Conservation (phyloP, 371 early-diverging fungal species). For the Apophysomyces ossiformis region DNA sequence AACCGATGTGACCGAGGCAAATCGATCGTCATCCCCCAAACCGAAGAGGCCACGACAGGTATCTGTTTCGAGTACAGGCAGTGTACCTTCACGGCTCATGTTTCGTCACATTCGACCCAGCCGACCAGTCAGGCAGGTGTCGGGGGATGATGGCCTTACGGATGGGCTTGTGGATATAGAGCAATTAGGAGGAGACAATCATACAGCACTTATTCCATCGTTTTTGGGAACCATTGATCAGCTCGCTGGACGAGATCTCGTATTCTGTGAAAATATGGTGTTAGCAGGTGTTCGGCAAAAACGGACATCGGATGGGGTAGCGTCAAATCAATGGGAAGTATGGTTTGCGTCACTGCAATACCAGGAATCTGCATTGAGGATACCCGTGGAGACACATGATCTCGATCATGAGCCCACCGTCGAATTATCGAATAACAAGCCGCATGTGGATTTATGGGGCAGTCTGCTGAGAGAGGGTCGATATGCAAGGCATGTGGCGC, state of each 20-base stretch:
- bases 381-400: slow-evolving; percentile 32
- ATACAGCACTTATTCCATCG: slow-evolving; percentile 21
- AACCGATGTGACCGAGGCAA: neutral
- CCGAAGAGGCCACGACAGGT: slow-evolving; percentile 9
- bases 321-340: slow-evolving; percentile 32
- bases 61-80: slow-evolving; percentile 9
- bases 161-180: slow-evolving; percentile 37
- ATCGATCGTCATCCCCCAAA: slow-evolving; percentile 1
- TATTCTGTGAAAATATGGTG: slow-evolving; percentile 43
- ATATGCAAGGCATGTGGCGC: neutral
- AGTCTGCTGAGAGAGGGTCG: slow-evolving; percentile 2
- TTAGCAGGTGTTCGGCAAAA: slow-evolving; percentile 42
- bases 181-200: slow-evolving; percentile 27
- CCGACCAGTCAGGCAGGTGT: neutral
- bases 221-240: slow-evolving; percentile 43
- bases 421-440: neutral
- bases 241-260: slow-evolving; percentile 31
- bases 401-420: slow-evolving; percentile 24
- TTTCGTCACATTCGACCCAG: slow-evolving; percentile 12
- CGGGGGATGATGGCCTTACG: neutral
- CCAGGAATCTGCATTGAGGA: slow-evolving; percentile 23
- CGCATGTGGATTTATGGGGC: slow-evolving; percentile 4
- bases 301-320: neutral
- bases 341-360: slow-evolving; percentile 47
- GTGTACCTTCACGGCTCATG: slow-evolving; percentile 10